phyloP scores from a whole-genome alignment of 2,329 filamentous ascomycete species.

The Trichoderma sp. region DNA sequence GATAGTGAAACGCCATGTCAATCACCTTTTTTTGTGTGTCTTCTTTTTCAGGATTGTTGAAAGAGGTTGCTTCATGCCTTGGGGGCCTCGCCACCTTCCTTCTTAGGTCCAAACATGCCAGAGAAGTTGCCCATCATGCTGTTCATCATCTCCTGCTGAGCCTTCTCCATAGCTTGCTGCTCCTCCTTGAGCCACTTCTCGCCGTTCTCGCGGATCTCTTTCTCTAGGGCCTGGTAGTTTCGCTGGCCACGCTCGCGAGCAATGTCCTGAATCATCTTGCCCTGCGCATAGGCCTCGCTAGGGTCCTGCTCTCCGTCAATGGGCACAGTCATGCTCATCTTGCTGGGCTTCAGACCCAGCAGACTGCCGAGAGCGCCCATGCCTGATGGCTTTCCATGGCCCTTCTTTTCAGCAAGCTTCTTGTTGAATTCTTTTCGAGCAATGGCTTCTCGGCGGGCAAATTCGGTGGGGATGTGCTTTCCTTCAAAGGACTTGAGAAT shows the following conservation, averaged over 20 bases:
- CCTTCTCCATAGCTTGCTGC: constrained; percentile 82
- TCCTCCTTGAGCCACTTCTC: constrained; percentile 97
- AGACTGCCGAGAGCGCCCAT: constrained; percentile 70
- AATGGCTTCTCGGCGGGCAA: constrained; percentile 81
- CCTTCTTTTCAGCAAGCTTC: constrained; percentile 68
- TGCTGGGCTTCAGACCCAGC: constrained; percentile 74
- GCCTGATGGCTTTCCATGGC: constrained; percentile 59
- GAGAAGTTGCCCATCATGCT: constrained; percentile 80
- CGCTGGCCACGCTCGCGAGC: constrained; percentile 88
- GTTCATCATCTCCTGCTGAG: constrained; percentile 86
- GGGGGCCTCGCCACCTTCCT: constrained; percentile 23
- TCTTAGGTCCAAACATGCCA: constrained; percentile 34
- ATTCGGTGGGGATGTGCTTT: constrained; percentile 86
- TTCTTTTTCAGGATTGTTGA: not conserved
- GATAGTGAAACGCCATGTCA: not conserved
- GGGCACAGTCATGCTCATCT: constrained; percentile 61
- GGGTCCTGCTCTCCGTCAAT: constrained; percentile 69
- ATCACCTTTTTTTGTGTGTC: not conserved
- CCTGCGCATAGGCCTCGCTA: constrained; percentile 78
- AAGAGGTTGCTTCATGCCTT: constrained; percentile 26
- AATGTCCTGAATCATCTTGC: constrained; percentile 96
- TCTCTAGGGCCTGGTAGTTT: constrained; percentile 86
- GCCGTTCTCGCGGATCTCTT: constrained; percentile 88
- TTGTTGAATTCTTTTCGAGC: constrained; percentile 84
- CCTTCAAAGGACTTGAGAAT: constrained; percentile 87